Percentiles rank a stretch among this genome's conserved stretches.
Evolutionary conservation across 495 filamentous ascomycete species (phyloP).

Genomic region (Tuber magnatum): DNA sequence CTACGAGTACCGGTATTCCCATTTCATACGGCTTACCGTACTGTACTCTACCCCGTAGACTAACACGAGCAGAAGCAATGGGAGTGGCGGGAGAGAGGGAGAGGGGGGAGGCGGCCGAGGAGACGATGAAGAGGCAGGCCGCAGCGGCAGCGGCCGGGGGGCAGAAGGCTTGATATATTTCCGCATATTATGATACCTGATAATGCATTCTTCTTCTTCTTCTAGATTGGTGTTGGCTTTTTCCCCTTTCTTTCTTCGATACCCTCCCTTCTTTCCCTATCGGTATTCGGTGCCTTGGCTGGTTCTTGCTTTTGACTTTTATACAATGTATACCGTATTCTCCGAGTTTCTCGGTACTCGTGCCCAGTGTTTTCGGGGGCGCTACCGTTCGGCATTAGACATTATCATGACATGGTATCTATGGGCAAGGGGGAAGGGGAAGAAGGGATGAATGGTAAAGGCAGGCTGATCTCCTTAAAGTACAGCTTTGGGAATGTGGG

Average conservation of each 20-base stretch:
- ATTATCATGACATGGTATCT: background rate
- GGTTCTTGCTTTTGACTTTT: background rate
- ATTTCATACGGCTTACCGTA: too few relatives aligned
- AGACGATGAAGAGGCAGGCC: slow-evolving; percentile 34
- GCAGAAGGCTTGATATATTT: background rate
- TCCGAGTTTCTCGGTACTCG: background rate
- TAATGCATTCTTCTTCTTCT: slow-evolving; percentile 8
- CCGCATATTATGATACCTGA: background rate
- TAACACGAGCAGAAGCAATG: too few relatives aligned
- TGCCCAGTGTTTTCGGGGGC: background rate
- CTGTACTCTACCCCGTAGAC: too few relatives aligned
- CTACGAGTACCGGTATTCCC: too few relatives aligned
- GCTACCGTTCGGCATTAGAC: background rate
- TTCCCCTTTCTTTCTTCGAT: background rate
- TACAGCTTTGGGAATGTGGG: background rate
- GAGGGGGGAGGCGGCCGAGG: slow-evolving; percentile 29
- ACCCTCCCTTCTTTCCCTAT: background rate
- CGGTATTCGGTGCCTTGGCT: background rate
- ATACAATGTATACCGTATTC: background rate
- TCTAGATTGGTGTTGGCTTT: background rate
- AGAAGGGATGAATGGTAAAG: background rate
- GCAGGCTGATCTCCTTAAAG: background rate
- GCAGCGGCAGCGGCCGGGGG: background rate
- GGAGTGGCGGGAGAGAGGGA: slow-evolving; percentile 18
- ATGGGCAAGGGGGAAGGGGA: background rate